phyloP scores from a whole-genome alignment of 2,329 filamentous ascomycete species.

The Xylaria digitata region DNA sequence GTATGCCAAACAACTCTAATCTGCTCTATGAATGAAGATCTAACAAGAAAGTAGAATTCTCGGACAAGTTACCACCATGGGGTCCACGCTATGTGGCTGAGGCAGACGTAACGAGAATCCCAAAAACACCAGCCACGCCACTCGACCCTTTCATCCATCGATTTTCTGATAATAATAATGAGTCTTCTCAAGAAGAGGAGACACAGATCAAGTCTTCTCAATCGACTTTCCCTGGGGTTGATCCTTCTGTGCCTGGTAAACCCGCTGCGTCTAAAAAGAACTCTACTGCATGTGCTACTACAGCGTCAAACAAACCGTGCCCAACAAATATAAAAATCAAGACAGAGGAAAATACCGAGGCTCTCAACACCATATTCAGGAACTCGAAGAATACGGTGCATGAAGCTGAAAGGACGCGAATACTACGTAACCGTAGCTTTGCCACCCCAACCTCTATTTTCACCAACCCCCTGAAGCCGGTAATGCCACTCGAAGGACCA shows the following conservation, averaged over 20 bases:
- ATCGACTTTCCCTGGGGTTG: too few species aligned
- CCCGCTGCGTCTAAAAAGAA: too few species aligned
- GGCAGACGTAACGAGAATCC: neutral
- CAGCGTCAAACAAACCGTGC: too few species aligned
- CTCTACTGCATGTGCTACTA: too few species aligned
- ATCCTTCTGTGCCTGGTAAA: too few species aligned
- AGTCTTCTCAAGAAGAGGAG: neutral
- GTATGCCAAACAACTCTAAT: slow-evolving; percentile 23
- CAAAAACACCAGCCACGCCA: too few species aligned
- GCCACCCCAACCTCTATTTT: slow-evolving; percentile 48
- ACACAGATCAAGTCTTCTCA: too few species aligned
- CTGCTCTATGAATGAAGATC: neutral
- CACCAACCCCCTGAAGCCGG: slow-evolving; percentile 48
- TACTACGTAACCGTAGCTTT: slow-evolving; percentile 49
- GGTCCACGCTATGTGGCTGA: slow-evolving; percentile 38
- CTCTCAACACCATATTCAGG: slow-evolving; percentile 34
- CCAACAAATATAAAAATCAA: too few species aligned
- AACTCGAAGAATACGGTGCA: slow-evolving; percentile 33
- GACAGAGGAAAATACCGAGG: neutral
- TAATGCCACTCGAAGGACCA: slow-evolving; percentile 52
- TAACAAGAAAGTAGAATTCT: slow-evolving; percentile 26
- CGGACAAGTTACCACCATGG: slow-evolving; percentile 28
- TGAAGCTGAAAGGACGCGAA: slow-evolving; percentile 23
- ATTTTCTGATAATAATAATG: too few species aligned
- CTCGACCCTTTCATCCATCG: too few species aligned